Base-by-base conservation (phyloP, 192 early-diverging fungal genomes). In the Gonapodya prolifera region DNA sequence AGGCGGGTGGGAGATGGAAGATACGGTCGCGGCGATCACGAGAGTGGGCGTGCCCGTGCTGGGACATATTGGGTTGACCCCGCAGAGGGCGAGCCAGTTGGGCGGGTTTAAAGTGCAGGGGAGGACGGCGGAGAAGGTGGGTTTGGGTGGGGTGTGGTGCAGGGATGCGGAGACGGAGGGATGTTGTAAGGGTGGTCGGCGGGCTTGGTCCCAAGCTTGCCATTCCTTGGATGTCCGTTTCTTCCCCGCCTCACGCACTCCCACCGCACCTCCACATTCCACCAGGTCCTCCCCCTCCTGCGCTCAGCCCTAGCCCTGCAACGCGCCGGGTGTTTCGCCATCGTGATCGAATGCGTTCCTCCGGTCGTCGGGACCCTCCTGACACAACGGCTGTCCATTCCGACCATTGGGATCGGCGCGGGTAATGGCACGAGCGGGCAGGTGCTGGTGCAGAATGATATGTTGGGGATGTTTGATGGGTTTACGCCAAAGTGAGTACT, bases 391-490 rank as follows among this genome's bases (percentile, higher is more conserved):
- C 82, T 99, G 33, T 75, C 74, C 1, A 89, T 98, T 35, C 96
- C 96, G 2, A 99, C 96, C 2, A 98, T 99, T 78, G 98, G 98
- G 16, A 99, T 99, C 80, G 98, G 98, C 61, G 96, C 98, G 2
- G 96, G 96, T 2, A 76, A 86, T 17, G 83, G 88, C 0, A 92
- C 91, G 16, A 96, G 94, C 28, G 98, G 98, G 23, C 98, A 99
- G 82, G 96, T 98, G 34, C 83, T 99, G 61, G 96, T 99, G 30
- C 86, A 91, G 76, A 86, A 93, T 79, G 98, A 99, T 80, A 92
- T 92, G 86, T 79, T 98, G 30, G 96, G 98, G 23, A 83, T 94
- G 35, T 99, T 94, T 85, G 96, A 96, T 80, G 87, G 91, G 18
- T 94, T 98, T 74, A 85, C 90, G 33, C 96, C 96, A 75, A 95